phyloP scores from a whole-genome alignment of 2,329 filamentous ascomycete genomes.

The Nakataea oryzae region DNA sequence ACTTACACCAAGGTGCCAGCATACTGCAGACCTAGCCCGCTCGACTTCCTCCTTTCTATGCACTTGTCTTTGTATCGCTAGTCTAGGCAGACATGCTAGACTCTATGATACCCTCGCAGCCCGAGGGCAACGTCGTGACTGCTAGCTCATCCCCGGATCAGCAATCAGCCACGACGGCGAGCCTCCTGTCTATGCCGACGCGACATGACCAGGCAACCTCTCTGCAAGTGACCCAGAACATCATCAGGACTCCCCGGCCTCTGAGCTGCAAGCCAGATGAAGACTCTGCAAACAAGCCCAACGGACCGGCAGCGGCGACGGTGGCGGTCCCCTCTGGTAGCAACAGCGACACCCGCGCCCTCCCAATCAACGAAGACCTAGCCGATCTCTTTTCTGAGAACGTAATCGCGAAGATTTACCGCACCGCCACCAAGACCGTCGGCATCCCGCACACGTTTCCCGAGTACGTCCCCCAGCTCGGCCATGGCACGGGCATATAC shows the following conservation, averaged over 20 bases:
- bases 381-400: slow-evolving; percentile 12
- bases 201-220: no score
- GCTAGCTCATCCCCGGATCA: no score
- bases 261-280: no score
- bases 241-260: no score
- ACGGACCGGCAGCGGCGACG: no score
- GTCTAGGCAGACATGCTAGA: background rate
- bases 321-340: no score
- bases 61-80: background rate
- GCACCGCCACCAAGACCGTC: slow-evolving; percentile 8
- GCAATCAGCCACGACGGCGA: background rate
- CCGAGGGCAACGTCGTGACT: background rate
- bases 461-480: slow-evolving; percentile 13
- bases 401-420: slow-evolving; percentile 11
- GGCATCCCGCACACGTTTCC: slow-evolving; percentile 11
- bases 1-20: background rate
- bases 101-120: background rate
- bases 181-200: no score
- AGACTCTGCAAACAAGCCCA: no score
- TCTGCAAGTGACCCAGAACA: no score
- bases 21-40: background rate
- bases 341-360: background rate
- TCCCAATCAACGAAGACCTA: slow-evolving; percentile 1
- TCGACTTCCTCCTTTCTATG: background rate
- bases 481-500: slow-evolving; percentile 8